Evolutionary conservation across 192 early-diverging fungal species (phyloP).

Genomic region (Podila epicladia): DNA sequence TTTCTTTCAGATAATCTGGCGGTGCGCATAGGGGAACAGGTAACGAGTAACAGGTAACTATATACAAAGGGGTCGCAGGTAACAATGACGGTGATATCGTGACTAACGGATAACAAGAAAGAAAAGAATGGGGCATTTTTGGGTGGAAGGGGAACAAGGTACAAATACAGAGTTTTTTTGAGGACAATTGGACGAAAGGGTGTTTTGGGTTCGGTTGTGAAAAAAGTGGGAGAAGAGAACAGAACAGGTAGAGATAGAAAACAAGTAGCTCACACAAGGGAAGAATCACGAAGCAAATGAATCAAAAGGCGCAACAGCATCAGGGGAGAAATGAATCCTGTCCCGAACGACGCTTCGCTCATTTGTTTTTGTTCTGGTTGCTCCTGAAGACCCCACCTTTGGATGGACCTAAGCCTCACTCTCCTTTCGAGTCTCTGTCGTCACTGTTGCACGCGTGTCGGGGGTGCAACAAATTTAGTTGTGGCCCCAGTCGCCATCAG

Average conservation of each 20-base stretch:
- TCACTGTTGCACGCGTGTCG: background rate
- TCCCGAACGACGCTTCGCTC: no score
- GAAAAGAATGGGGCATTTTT: no score
- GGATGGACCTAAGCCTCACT: no score
- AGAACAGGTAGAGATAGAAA: no score
- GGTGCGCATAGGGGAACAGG: no score
- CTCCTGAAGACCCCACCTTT: no score
- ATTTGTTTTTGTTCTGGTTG: no score
- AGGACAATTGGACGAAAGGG: background rate
- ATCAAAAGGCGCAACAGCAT: constrained; percentile 27
- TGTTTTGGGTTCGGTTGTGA: background rate
- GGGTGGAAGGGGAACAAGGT: background rate
- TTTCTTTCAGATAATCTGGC: constrained; percentile 3
- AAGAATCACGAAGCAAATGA: background rate
- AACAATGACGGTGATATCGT: no score
- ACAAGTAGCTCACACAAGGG: no score
- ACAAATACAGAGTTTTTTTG: constrained; percentile 5
- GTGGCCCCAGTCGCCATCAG: constrained; percentile 38
- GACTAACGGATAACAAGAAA: no score
- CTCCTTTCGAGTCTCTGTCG: no score
- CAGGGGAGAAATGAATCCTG: constrained; percentile 8
- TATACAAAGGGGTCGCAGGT: background rate
- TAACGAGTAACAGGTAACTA: background rate
- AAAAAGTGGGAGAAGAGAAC: background rate
- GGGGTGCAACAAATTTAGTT: constrained; percentile 6